Conservation (phyloP, 140 eudicot species). For the Senecio squalidus region DNA sequence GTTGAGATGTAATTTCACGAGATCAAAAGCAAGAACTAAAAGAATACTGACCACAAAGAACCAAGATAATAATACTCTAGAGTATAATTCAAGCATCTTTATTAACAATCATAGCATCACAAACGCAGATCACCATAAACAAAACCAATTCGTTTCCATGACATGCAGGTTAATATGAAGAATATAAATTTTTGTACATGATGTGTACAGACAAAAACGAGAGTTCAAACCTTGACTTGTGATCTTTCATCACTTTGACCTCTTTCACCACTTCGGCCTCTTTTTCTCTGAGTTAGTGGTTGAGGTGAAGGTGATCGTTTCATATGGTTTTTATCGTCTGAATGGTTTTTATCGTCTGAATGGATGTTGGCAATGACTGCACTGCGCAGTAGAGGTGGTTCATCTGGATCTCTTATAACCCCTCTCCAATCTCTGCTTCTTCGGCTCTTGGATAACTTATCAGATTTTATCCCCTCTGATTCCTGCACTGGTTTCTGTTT, state of each 20-base stretch:
- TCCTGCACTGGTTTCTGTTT: slow-evolving; percentile 37
- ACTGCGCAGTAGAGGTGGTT: slow-evolving; percentile 56
- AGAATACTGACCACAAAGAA: not conserved
- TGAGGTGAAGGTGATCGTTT: slow-evolving; percentile 47
- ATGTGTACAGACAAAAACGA: not conserved
- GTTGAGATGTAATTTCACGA: not conserved
- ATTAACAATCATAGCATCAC: not conserved
- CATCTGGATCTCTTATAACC: slow-evolving; percentile 40
- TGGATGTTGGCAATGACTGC: slow-evolving; percentile 31
- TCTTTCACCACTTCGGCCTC: slow-evolving; percentile 64
- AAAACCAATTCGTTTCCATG: not conserved
- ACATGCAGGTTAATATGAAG: not conserved
- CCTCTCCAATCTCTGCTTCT: slow-evolving; percentile 57
- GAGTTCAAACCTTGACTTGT: slow-evolving; percentile 45
- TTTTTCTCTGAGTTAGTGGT: slow-evolving; percentile 45
- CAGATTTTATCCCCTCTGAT: slow-evolving; percentile 32
- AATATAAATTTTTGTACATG: not conserved
- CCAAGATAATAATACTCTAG: not conserved
- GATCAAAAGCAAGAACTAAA: not conserved
- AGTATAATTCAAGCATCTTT: not conserved
- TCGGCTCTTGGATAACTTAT: slow-evolving; percentile 32
- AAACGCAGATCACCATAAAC: not conserved
- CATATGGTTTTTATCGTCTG: slow-evolving; percentile 31
- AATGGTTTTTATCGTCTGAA: slow-evolving; percentile 30
- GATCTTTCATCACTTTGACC: slow-evolving; percentile 36